phyloP scores from a whole-genome alignment of 2,329 filamentous ascomycete genomes.

The Cladophialophora carrionii region DNA sequence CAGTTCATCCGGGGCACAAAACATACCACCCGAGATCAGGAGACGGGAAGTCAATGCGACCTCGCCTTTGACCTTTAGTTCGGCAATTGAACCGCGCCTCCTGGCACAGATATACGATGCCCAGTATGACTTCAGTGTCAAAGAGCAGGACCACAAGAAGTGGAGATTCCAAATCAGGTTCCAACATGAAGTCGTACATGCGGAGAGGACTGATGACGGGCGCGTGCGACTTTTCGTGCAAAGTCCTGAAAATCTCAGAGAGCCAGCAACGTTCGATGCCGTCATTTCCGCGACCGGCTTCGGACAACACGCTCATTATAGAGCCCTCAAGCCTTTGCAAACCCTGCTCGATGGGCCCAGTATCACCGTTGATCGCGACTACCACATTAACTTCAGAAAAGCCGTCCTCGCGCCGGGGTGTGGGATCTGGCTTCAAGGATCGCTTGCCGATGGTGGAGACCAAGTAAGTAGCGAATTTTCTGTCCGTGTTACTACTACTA shows the following conservation, averaged over 20 bases:
- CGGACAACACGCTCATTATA: slow-evolving; percentile 18
- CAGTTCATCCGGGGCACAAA: slow-evolving; percentile 1
- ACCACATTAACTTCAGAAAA: slow-evolving; percentile 30
- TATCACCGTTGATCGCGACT: slow-evolving; percentile 27
- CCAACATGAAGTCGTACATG: slow-evolving; percentile 11
- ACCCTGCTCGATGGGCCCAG: slow-evolving; percentile 22
- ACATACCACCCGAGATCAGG: slow-evolving; percentile 25
- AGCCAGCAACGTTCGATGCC: slow-evolving; percentile 25
- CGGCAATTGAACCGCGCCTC: slow-evolving; percentile 5
- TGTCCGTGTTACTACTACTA: background rate
- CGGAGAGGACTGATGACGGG: slow-evolving; percentile 13
- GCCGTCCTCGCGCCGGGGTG: slow-evolving; percentile 12
- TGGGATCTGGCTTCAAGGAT: slow-evolving; percentile 31
- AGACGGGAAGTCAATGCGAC: slow-evolving; percentile 8
- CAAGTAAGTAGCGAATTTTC: background rate
- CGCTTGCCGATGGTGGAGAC: slow-evolving; percentile 15
- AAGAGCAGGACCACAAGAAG: slow-evolving; percentile 28
- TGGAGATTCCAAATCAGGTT: slow-evolving; percentile 33
- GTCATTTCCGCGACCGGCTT: slow-evolving; percentile 35
- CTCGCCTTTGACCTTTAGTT: slow-evolving; percentile 1
- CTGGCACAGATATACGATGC: slow-evolving; percentile 30
- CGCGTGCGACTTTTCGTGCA: slow-evolving; percentile 10
- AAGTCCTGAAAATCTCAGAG: background rate
- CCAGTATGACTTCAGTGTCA: slow-evolving; percentile 33
- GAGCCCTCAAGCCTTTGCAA: slow-evolving; percentile 18